Evolutionary conservation across 805 yeast species (phyloP), one percentile per base, ranked within the genome.

Genomic region (Phaffomyces opuntiae): DNA sequence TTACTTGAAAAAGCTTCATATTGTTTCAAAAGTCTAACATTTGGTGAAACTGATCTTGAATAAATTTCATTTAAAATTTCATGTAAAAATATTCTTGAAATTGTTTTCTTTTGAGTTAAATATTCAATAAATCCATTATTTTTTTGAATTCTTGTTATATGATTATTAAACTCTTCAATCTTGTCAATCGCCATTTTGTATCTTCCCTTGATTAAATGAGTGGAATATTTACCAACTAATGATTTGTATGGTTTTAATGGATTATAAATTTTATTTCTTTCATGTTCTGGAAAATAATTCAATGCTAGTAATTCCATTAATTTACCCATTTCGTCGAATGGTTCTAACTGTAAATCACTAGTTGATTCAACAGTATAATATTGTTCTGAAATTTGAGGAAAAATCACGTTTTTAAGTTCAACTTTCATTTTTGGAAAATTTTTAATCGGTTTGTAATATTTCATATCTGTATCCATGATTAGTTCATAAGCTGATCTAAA

Each of bases 1-100:
- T 81, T 86, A 52, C 86, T 89, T 8, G 96, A 86, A 60, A 90
- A 90, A 0, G 96, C 95, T 57, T 81, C 80, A 62, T 90, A 90
- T 4, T 77, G 70, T 44, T 81, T 74, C 45, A 90, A 68, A 45
- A 77, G 77, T 16, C 70, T 67, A 0, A 84, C 79, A 33, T 81
- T 74, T 0, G 95, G 93, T 1, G 95, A 80, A 8, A 90, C 91
- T 1, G 85, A 74, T 54, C 97, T 71, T 1, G 84, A 67, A 61
- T 90, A 90, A 4, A 83, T 77, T 53, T 85, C 81, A 47, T 83
- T 77, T 42, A 89, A 65, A 5, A 90, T 50, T 56, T 84, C 93
- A 55, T 85, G 90, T 43, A 82, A 59, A 25, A 78, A 67, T 56
- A 63, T 61, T 48, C 56, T 56, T 25, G 72, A 79, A 34, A 67